Base-by-base conservation (phyloP, 225 moss, liverwort and hornwort species). In the Physcomitrellopsis africana region DNA sequence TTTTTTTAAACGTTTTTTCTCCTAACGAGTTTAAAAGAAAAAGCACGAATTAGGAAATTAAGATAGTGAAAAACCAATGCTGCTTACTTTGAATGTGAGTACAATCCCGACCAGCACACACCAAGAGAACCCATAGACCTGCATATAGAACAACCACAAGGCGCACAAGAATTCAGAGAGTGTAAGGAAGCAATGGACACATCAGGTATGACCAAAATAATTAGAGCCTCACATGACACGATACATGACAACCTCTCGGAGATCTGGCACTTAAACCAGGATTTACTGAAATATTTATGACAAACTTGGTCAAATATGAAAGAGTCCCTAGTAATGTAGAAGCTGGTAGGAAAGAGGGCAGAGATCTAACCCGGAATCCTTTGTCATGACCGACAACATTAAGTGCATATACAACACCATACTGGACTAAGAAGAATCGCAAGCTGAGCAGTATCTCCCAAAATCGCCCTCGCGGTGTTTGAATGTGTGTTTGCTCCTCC, bases 81-180 rank as follows among this genome's bases (percentile, higher is more conserved):
- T 74, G 1, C 53, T 72, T 53, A 85, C 88, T 81, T 88, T 85
- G 54, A 88, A 88, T 55, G 73, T 72, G 53, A 88, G 76, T 27
- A 88, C 60, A 27, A 83, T 15, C 20, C 78, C 85, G 53, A 61
- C 82, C 48, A 88, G 44, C 10, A 88, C 82, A 75, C 82, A 67
- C 88, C 88, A 88, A 63, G 88, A 88, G 67, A 80, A 85, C 58
- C 88, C 85, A 60, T 88, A 88, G 22, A 88, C 78, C 88, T 88
- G 82, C 70, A 73, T 27, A 23, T 59, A 12, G 32, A 10, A 77
- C 52, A 74, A 20, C 24, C 59, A 80, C 18, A 76, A 63, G 18
- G 43, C 52, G 32, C 48, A 63, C 9, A 72, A 51, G 45, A 18
- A 42, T 16, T 53, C 26, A 17, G 54, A 41, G 67, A 70, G 15